Evolutionary conservation across 2,329 filamentous ascomycete genomes (phyloP).

Genomic region (Paradendryphiella salina): DNA sequence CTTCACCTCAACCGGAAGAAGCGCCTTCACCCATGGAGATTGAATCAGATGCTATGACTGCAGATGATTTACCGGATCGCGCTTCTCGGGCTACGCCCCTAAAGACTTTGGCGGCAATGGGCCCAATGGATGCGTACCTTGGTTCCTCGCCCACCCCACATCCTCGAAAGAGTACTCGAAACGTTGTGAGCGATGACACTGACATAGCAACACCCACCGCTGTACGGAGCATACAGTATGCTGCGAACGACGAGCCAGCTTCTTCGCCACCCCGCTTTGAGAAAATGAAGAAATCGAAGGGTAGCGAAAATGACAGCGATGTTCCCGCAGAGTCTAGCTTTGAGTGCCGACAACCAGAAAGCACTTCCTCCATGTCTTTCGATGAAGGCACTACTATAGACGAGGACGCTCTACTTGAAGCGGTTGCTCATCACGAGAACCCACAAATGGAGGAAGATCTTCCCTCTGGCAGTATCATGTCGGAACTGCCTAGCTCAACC

Average conservation of each 20-base stretch:
- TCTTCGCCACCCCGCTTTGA: conserved; percentile 44
- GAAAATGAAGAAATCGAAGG: conserved; percentile 6
- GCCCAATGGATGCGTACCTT: conserved; percentile 42
- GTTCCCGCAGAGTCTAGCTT: conserved; percentile 25
- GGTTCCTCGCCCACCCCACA: conserved; percentile 46
- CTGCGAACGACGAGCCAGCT: conserved; percentile 34
- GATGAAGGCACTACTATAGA: conserved; percentile 43
- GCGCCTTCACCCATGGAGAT: conserved; percentile 33
- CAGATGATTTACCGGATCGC: conserved; percentile 31
- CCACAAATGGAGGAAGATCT: conserved; percentile 5
- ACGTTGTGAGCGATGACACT: conserved; percentile 33
- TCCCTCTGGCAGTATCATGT: conserved; percentile 18
- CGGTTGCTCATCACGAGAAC: conserved; percentile 12
- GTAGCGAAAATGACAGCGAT: conserved; percentile 1
- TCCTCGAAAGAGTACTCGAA: conserved; percentile 31
- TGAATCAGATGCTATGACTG: conserved; percentile 34
- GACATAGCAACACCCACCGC: conserved; percentile 36
- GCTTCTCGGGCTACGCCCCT: conserved; percentile 33
- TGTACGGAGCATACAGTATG: conserved; percentile 26
- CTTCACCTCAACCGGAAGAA: conserved; percentile 20
- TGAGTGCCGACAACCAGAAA: conserved; percentile 24
- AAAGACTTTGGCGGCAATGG: conserved; percentile 31
- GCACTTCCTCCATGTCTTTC: conserved; percentile 26
- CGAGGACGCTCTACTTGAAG: conserved; percentile 29
- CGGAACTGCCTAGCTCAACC: conserved; percentile 37